Conservation (phyloP, 2,329 filamentous ascomycete species). For the Stachybotrys chlorohalonatus region DNA sequence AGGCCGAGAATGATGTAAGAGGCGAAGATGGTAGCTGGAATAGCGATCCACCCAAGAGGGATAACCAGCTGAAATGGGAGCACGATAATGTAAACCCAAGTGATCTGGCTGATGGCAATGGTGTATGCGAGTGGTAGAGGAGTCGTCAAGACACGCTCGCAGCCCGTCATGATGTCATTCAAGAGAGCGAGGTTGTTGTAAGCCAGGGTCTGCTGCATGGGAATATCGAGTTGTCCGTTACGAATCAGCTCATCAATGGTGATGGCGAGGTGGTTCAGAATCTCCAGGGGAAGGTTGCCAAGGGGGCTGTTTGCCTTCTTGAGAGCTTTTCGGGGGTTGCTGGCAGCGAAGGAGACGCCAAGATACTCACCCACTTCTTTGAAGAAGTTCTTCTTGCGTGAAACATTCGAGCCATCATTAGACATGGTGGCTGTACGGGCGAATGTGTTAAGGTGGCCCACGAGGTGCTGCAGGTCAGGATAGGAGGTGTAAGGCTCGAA, state of each 20-base stretch:
- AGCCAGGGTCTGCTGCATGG: conserved; percentile 51
- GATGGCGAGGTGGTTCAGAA: conserved; percentile 61
- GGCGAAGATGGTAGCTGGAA: conserved; percentile 63
- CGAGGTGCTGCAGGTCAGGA: conserved; percentile 59
- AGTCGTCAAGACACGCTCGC: conserved; percentile 72
- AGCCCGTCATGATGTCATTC: conserved; percentile 63
- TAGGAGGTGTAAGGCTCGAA: conserved; percentile 77
- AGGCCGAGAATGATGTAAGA: conserved; percentile 80
- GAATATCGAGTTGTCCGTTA: conserved; percentile 44
- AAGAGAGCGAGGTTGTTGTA: conserved; percentile 54
- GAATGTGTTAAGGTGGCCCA: conserved; percentile 67
- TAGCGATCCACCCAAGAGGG: conserved; percentile 61
- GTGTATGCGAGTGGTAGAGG: conserved; percentile 75
- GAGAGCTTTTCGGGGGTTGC: conserved; percentile 69
- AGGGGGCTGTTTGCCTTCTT: conserved; percentile 65
- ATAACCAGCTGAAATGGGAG: conserved; percentile 72
- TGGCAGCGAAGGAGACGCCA: conserved; percentile 65
- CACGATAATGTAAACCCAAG: conserved; percentile 73
- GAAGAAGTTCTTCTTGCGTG: conserved; percentile 40
- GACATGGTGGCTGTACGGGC: conserved; percentile 45
- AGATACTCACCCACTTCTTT: conserved; percentile 64
- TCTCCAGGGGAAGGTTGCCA: conserved; percentile 77
- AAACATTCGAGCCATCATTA: conserved; percentile 19
- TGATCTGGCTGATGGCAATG: conserved; percentile 79
- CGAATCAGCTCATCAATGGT: conserved; percentile 54